phyloP scores from a whole-genome alignment of 257 asterid genomes.

The Nicotiana obtusifolia region DNA sequence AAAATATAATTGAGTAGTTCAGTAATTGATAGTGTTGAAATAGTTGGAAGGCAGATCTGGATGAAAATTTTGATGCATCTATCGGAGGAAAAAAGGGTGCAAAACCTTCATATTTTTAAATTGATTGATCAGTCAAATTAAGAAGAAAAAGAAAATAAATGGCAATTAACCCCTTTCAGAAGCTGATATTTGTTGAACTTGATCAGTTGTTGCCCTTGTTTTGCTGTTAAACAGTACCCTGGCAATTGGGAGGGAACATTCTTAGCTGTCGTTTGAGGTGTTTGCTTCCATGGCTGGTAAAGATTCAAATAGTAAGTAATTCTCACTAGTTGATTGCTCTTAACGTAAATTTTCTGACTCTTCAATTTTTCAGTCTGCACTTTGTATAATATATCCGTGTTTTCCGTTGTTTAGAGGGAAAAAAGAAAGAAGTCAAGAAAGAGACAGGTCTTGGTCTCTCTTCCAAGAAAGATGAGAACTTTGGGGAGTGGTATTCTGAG shows the following conservation, averaged over 20 bases:
- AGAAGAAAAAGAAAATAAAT: not conserved
- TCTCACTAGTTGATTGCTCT: not conserved
- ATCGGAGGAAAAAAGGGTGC: not conserved
- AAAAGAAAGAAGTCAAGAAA: constrained; percentile 83
- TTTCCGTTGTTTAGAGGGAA: constrained; percentile 51
- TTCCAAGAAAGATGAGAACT: constrained; percentile 81
- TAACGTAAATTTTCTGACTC: not conserved
- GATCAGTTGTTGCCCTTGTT: not conserved
- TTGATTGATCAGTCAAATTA: not conserved
- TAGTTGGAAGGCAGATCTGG: not conserved
- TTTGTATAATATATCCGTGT: not conserved
- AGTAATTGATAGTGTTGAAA: not conserved
- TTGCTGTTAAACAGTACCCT: not conserved
- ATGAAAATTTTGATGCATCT: not conserved
- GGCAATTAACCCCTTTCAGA: not conserved
- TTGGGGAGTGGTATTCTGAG: constrained; percentile 99
- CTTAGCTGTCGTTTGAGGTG: not conserved
- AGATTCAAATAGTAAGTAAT: constrained; percentile 3
- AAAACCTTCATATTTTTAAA: not conserved
- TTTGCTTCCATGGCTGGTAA: constrained; percentile 12
- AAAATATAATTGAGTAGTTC: not conserved
- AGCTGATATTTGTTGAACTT: not conserved
- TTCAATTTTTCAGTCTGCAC: not conserved
- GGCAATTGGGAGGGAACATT: not conserved
- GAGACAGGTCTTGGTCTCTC: constrained; percentile 96